These are phyloP conservation scores for Corymbia calophylla DNA, from an alignment of 441 rosid genomes.

Conservation along the genomic window DNA sequence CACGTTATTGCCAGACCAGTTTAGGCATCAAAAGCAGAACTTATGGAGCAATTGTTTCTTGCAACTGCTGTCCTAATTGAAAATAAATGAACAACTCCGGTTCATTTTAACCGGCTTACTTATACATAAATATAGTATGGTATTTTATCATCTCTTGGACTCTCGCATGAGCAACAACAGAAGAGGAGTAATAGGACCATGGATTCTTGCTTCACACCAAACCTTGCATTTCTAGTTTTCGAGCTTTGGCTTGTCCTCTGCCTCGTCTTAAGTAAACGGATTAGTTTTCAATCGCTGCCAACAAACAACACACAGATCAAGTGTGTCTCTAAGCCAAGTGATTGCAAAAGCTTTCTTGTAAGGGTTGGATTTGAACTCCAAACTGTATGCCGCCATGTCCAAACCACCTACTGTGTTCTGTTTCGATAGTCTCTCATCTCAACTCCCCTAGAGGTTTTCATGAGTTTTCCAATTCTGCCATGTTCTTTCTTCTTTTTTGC, in stretches of 20 bases:
- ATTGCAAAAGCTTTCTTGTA: neutral
- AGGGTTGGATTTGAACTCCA: neutral
- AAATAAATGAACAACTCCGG: neutral
- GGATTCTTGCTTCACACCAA: neutral
- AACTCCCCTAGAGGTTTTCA: neutral
- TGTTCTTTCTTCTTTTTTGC: neutral
- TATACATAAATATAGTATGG: neutral
- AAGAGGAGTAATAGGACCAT: neutral
- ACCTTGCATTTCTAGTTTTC: neutral
- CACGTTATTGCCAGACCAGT: neutral
- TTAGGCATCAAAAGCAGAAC: neutral
- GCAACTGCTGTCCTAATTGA: neutral
- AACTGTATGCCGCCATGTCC: neutral
- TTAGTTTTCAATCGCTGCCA: neutral
- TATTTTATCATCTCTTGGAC: neutral
- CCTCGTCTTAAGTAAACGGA: neutral
- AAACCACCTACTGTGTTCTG: neutral
- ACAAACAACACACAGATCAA: neutral
- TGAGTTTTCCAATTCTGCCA: neutral
- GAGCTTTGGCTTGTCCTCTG: neutral
- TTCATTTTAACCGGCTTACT: neutral
- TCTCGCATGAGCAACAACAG: neutral
- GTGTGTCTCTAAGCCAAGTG: neutral
- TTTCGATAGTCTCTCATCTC: neutral
- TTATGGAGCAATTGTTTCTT: neutral